Percentiles rank a stretch among this genome's conserved stretches.
These are phyloP conservation scores for Trebouxiophyceae sp. DNA, from an alignment of 163 green algal species.

Conservation along the genomic window DNA sequence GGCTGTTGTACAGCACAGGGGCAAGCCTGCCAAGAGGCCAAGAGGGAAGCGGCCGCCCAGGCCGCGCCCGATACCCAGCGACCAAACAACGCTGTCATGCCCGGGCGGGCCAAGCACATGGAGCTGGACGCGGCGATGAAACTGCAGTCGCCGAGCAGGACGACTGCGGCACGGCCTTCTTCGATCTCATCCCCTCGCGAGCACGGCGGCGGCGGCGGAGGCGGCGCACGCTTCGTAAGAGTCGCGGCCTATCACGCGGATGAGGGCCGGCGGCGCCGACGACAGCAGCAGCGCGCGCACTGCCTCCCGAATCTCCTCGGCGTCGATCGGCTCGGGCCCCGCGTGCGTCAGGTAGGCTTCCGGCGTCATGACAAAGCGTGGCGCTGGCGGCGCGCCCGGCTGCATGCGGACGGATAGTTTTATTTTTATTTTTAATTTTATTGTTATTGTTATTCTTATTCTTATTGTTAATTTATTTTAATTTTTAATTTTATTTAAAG, in stretches of 20 bases:
- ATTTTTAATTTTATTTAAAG: too few species aligned
- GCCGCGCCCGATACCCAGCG: not conserved
- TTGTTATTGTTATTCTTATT: too few species aligned
- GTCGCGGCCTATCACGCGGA: slow-evolving; percentile 22
- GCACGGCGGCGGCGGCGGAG: not conserved
- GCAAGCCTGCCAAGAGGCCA: too few species aligned
- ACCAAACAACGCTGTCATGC: not conserved
- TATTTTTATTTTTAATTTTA: too few species aligned
- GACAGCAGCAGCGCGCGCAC: slow-evolving; percentile 31
- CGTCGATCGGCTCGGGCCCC: slow-evolving; percentile 22
- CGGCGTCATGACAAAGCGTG: slow-evolving; percentile 4
- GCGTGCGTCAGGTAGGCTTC: slow-evolving; percentile 11
- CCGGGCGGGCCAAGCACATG: not conserved
- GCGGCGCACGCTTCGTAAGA: slow-evolving; percentile 8
- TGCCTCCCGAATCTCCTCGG: slow-evolving; percentile 41
- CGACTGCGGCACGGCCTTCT: not conserved
- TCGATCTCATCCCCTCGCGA: not conserved
- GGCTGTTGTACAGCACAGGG: too few species aligned
- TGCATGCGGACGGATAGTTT: too few species aligned
- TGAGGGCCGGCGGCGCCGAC: slow-evolving; percentile 35
- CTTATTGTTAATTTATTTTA: too few species aligned
- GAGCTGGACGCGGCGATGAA: not conserved
- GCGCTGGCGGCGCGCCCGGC: not conserved
- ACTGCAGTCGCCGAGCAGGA: not conserved
- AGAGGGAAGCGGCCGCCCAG: not conserved